A percentile compares a stretch with the other conserved stretches of the same genome.
Evolutionary conservation across 2,329 filamentous ascomycete species (phyloP).

Genomic region (Monilinia polystroma): DNA sequence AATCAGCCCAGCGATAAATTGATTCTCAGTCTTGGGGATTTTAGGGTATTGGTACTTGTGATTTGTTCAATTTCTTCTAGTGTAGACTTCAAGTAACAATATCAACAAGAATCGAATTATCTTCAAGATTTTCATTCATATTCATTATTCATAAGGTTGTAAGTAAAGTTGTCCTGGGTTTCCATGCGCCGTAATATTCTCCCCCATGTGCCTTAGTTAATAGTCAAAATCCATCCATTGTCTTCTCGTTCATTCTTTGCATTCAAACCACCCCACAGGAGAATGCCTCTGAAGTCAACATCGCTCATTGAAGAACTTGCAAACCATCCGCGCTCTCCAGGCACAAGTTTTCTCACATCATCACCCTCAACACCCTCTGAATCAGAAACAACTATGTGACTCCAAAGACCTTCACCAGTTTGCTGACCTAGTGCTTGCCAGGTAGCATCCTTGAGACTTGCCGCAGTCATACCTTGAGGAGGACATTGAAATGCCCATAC

Average conservation of each 20-base stretch:
- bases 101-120: not conserved
- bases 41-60: not conserved
- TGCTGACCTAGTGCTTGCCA: conserved; percentile 52
- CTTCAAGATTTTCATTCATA: not conserved
- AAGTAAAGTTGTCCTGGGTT: not conserved
- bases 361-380: conserved; percentile 46
- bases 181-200: not conserved
- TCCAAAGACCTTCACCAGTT: conserved; percentile 60
- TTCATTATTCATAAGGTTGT: not conserved
- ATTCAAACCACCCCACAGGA: conserved; percentile 61
- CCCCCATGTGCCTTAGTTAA: conserved; percentile 41
- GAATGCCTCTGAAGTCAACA: conserved; percentile 57
- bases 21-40: not conserved
- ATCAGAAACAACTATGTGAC: conserved; percentile 52
- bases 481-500: conserved; percentile 65
- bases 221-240: conserved; percentile 64
- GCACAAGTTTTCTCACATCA: conserved; percentile 47
- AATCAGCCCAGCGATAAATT: not conserved
- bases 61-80: not conserved
- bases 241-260: conserved; percentile 52
- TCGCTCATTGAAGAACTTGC: conserved; percentile 57
- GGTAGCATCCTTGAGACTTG: conserved; percentile 56
- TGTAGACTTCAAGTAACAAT: not conserved
- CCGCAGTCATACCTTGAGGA: conserved; percentile 53
- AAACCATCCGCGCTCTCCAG: conserved; percentile 56